Conservation (phyloP, 257 asterid species). For the Solanum rostratum region DNA sequence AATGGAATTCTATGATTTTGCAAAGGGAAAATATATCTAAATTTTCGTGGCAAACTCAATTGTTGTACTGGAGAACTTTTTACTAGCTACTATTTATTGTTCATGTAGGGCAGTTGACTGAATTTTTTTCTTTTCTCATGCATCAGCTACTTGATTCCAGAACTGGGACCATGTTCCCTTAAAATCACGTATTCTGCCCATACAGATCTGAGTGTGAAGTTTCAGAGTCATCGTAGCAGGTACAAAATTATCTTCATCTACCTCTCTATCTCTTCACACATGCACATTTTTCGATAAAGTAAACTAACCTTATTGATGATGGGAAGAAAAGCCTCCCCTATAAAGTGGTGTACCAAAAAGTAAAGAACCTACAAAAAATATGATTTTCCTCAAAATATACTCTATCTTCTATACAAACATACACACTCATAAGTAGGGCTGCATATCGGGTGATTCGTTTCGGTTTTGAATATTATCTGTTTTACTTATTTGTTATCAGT, state of each 20-base stretch:
- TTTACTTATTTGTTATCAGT: no score
- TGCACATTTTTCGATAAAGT: not conserved
- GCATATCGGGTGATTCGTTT: no score
- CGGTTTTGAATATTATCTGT: no score
- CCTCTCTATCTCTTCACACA: not conserved
- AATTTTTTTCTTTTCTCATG: constrained; percentile 8
- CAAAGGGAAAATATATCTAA: not conserved
- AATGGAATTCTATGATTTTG: not conserved
- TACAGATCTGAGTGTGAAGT: constrained; percentile 89
- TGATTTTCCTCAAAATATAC: not conserved
- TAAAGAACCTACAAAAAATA: not conserved
- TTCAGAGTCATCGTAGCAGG: constrained; percentile 91
- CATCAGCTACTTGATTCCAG: constrained; percentile 75
- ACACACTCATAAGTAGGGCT: no score
- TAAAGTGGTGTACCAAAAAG: not conserved
- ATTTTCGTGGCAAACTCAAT: not conserved
- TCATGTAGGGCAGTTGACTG: constrained; percentile 2
- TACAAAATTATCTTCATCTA: not conserved
- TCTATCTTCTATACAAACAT: not conserved
- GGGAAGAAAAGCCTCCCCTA: not conserved
- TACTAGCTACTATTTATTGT: not conserved
- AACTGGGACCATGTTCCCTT: constrained; percentile 82
- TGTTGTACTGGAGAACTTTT: not conserved
- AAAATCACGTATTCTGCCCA: constrained; percentile 90
- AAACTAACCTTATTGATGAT: not conserved